Percentiles rank a stretch among this genome's conserved stretches.
Conservation (phyloP, 768 basidiomycete genomes). For the Rhizopogon salebrosus region DNA sequence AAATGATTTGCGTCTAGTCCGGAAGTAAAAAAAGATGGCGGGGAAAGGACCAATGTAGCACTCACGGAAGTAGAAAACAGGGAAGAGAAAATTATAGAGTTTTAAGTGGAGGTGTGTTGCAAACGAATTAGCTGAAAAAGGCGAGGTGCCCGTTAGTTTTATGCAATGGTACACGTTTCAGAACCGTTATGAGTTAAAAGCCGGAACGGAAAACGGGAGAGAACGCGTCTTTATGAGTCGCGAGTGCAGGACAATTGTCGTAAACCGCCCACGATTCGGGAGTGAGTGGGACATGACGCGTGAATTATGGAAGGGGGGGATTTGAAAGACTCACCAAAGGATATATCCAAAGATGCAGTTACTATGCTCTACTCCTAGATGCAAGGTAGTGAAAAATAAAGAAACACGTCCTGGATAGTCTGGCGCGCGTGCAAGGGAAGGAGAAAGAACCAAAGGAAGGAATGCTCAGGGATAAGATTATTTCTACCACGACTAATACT, state of each 20-base stretch:
- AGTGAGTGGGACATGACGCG: conserved; percentile 22
- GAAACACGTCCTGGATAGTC: conserved; percentile 15
- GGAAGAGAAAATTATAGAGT: conserved; percentile 26
- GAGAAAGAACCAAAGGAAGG: conserved; percentile 23
- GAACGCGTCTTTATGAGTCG: conserved; percentile 22
- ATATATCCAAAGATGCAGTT: conserved; percentile 17
- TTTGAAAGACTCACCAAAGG: conserved; percentile 23
- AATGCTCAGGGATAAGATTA: conserved; percentile 20
- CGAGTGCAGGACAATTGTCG: conserved; percentile 20
- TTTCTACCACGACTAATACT: conserved; percentile 28
- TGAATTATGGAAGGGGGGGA: conserved; percentile 11
- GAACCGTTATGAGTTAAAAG: conserved; percentile 10
- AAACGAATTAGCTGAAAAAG: conserved; percentile 32
- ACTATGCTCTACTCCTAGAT: not conserved
- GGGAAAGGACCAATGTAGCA: conserved; percentile 7
- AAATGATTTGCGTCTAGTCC: conserved; percentile 24
- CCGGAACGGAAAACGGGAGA: conserved; percentile 28
- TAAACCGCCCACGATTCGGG: conserved; percentile 29
- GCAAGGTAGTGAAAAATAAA: conserved; percentile 19
- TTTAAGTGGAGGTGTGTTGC: conserved; percentile 23
- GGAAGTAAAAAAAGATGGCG: conserved; percentile 16
- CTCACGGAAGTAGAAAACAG: conserved; percentile 23
- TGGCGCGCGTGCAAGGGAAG: conserved; percentile 21
- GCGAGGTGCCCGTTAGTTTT: conserved; percentile 16
- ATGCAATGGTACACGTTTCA: conserved; percentile 18